A percentile compares a stretch with the other conserved stretches of the same genome.
Evolutionary conservation across 2,329 filamentous ascomycete species (phyloP).

Genomic region (Phoma herbarum): DNA sequence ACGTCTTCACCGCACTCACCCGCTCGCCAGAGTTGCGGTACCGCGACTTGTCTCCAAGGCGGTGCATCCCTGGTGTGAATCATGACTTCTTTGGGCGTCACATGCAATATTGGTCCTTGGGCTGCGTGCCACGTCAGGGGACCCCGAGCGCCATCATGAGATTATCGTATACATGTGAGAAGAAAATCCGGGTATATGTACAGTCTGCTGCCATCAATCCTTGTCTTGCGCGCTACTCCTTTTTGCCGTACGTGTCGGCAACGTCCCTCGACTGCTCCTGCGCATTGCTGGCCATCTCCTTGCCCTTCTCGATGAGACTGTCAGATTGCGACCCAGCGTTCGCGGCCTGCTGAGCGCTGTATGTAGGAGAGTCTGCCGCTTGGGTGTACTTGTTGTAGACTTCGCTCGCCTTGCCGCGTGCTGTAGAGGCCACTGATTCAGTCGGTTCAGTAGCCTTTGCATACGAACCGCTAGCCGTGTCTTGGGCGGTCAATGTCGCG

Average conservation of each 20-base stretch:
- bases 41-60: not conserved
- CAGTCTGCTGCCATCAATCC: conserved; percentile 21
- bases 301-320: conserved; percentile 36
- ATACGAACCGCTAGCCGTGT: conserved; percentile 25
- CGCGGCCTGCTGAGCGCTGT: conserved; percentile 15
- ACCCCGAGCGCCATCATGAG: conserved; percentile 8
- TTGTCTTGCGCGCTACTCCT: conserved; percentile 4
- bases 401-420: conserved; percentile 27
- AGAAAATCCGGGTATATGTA: conserved; percentile 31
- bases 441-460: conserved; percentile 28
- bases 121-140: conserved; percentile 19
- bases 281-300: conserved; percentile 25
- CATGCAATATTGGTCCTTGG: conserved; percentile 14
- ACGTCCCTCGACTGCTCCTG: conserved; percentile 30
- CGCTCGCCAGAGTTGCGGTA: not conserved
- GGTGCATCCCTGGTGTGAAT: conserved; percentile 1
- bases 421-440: conserved; percentile 30
- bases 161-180: conserved; percentile 12
- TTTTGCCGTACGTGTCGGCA: conserved; percentile 14
- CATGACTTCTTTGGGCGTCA: conserved; percentile 12
- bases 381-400: conserved; percentile 21
- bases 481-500: conserved; percentile 28
- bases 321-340: conserved; percentile 15
- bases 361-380: conserved; percentile 14
- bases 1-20: not conserved